Percentiles rank a stretch among this genome's conserved stretches.
These are phyloP conservation scores for Fusarium nodosum DNA, from an alignment of 2,329 filamentous ascomycete species.

Conservation along the genomic window DNA sequence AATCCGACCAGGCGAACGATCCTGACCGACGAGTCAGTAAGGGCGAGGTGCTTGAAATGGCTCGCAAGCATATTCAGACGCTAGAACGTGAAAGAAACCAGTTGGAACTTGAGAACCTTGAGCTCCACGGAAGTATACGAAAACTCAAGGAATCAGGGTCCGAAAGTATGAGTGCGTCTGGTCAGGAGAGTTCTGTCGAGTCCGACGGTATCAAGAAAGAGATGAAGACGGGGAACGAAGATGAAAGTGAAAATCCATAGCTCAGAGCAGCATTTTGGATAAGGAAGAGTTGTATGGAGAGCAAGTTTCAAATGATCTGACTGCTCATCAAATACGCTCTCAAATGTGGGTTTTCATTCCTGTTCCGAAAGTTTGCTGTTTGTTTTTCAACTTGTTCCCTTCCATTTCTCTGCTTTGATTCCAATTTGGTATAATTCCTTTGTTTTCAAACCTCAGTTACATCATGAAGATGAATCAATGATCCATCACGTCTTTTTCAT, in stretches of 20 bases:
- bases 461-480: neutral
- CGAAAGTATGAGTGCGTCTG: slow-evolving; percentile 18
- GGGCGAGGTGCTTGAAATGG: slow-evolving; percentile 50
- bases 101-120: slow-evolving; percentile 46
- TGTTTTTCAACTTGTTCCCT: neutral
- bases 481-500: slow-evolving; percentile 1
- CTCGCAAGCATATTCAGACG: slow-evolving; percentile 46
- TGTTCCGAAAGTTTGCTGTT: neutral
- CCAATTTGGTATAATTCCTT: slow-evolving; percentile 8
- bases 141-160: slow-evolving; percentile 39
- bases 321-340: neutral
- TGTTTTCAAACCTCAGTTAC: slow-evolving; percentile 10
- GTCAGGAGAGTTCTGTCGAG: slow-evolving; percentile 35
- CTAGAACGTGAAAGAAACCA: slow-evolving; percentile 45
- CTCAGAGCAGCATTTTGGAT: neutral
- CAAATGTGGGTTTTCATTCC: neutral
- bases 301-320: neutral
- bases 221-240: slow-evolving; percentile 3
- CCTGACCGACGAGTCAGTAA: slow-evolving; percentile 48
- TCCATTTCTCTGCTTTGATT: slow-evolving; percentile 30
- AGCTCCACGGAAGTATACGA: slow-evolving; percentile 46
- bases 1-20: slow-evolving; percentile 44
- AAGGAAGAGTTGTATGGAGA: neutral
- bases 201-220: slow-evolving; percentile 17
- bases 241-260: slow-evolving; percentile 17